Conservation (phyloP, 2,329 filamentous ascomycete genomes). For the Ascochyta clinopodiicola region DNA sequence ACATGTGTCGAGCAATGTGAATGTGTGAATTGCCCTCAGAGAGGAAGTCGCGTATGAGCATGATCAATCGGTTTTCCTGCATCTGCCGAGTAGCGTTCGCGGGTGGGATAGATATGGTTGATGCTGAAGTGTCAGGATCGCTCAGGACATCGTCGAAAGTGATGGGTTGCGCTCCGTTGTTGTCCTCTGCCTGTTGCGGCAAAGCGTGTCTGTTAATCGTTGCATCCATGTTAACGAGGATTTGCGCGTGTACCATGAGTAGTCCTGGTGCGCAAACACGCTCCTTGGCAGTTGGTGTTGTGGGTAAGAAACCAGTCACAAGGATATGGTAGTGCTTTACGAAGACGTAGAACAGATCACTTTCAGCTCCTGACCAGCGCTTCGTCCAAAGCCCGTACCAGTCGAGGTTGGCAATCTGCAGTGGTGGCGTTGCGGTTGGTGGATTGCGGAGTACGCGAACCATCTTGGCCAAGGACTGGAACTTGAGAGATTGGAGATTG, state of each 20-base stretch:
- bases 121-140: conserved; percentile 69
- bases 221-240: conserved; percentile 78
- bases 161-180: conserved; percentile 54
- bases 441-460: conserved; percentile 68
- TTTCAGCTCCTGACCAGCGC: conserved; percentile 86
- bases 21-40: conserved; percentile 64
- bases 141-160: conserved; percentile 72
- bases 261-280: conserved; percentile 75
- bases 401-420: conserved; percentile 73
- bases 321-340: conserved; percentile 86
- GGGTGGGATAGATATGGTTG: conserved; percentile 67
- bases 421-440: conserved; percentile 63
- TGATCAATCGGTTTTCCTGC: conserved; percentile 86
- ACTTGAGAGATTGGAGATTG: conserved; percentile 65
- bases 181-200: conserved; percentile 44
- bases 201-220: conserved; percentile 77
- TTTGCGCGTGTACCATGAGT: conserved; percentile 80
- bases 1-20: conserved; percentile 68
- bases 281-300: conserved; percentile 59
- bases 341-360: conserved; percentile 90
- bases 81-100: conserved; percentile 78
- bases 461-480: conserved; percentile 66
- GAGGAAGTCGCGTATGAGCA: conserved; percentile 81
- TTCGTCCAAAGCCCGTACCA: conserved; percentile 88
- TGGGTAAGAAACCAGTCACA: conserved; percentile 66